Evolutionary conservation across 805 yeast species (phyloP).

Genomic region (Starmerella vitae): DNA sequence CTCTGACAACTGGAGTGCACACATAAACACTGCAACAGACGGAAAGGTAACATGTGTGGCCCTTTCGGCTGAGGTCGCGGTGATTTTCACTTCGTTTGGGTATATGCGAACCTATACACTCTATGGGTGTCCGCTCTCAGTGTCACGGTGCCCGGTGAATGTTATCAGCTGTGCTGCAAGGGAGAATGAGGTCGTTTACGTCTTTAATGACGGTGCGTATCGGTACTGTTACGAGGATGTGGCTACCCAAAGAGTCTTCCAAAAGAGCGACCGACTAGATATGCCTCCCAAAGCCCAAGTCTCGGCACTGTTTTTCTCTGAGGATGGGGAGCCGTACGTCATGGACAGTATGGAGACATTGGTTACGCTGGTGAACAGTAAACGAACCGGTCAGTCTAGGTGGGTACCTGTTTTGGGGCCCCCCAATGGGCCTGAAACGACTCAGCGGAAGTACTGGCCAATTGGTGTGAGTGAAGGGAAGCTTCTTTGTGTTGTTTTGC

Average conservation of each 20-base stretch:
- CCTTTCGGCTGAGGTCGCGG: conserved; percentile 44
- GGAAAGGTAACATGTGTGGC: conserved; percentile 48
- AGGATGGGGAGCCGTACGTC: conserved; percentile 80
- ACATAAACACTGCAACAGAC: conserved; percentile 20
- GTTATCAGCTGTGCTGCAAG: conserved; percentile 59
- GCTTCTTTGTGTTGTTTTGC: conserved; percentile 59
- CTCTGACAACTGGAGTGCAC: conserved; percentile 53
- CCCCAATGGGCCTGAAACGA: conserved; percentile 32
- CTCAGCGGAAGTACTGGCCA: conserved; percentile 66
- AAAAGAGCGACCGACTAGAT: conserved; percentile 26
- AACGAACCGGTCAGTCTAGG: conserved; percentile 56
- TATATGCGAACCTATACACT: conserved; percentile 56
- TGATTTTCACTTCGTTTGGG: conserved; percentile 66
- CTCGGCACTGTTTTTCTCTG: conserved; percentile 69
- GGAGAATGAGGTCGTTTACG: conserved; percentile 40
- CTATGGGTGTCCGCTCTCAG: conserved; percentile 56
- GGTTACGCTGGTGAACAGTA: conserved; percentile 62
- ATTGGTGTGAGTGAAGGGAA: conserved; percentile 55
- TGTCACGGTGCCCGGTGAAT: conserved; percentile 41
- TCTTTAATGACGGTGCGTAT: conserved; percentile 31
- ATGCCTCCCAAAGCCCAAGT: conserved; percentile 29
- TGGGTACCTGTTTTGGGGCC: conserved; percentile 81
- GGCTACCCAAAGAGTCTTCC: conserved; percentile 30
- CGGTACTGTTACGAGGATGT: conserved; percentile 38
- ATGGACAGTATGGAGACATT: conserved; percentile 68